These are phyloP conservation scores for Daldinia childiae DNA, from an alignment of 495 filamentous ascomycete genomes.

Conservation along the genomic window DNA sequence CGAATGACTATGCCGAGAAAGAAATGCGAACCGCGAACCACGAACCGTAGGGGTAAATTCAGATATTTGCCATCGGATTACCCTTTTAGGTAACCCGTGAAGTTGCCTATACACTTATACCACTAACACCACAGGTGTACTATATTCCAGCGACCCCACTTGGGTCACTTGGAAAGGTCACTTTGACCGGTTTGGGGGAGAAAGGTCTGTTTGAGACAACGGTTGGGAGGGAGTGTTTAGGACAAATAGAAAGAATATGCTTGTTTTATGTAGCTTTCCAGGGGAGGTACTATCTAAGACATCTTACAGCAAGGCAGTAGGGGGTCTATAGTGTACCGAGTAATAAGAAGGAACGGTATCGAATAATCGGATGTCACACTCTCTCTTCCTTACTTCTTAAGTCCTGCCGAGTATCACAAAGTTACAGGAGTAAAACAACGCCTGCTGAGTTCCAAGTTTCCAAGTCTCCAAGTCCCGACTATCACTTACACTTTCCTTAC, in stretches of 20 bases:
- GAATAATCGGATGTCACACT: conserved; percentile 17
- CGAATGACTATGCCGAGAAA: conserved; percentile 38
- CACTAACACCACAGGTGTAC: conserved; percentile 2
- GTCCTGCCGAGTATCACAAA: not conserved
- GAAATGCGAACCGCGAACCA: conserved; percentile 9
- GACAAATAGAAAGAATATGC: not conserved
- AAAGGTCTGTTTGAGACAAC: not conserved
- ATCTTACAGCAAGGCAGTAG: not conserved
- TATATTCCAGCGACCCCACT: conserved; percentile 20
- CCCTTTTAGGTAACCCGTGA: conserved; percentile 34
- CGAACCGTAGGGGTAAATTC: conserved; percentile 31
- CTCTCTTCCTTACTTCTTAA: conserved; percentile 8
- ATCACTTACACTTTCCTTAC: not conserved
- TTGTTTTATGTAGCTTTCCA: conserved; percentile 6
- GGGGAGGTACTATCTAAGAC: not conserved
- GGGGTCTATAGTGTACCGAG: conserved; percentile 22
- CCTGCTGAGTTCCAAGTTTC: not conserved
- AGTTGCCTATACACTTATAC: conserved; percentile 21
- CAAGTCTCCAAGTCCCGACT: conserved; percentile 2
- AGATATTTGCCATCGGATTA: conserved; percentile 46
- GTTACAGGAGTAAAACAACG: not conserved
- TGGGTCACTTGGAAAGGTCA: conserved; percentile 3
- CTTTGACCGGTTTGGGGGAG: not conserved
- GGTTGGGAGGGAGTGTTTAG: not conserved
- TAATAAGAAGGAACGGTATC: conserved; percentile 20